Base-by-base conservation (phyloP, 305 asterid species). In the Caryopteris hybrid region DNA sequence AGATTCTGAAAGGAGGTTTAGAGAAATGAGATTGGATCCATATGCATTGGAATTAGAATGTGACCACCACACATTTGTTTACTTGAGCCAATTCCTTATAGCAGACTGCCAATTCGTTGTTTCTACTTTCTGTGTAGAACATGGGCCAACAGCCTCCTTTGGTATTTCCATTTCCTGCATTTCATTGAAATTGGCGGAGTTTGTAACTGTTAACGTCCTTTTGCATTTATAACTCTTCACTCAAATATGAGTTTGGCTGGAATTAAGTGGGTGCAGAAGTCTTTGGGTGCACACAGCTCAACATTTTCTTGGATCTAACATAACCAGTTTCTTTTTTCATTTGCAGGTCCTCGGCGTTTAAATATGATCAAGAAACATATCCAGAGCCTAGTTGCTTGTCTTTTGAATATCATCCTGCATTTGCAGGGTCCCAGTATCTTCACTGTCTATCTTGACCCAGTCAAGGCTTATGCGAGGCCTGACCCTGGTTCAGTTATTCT, bases 401-500 rank as follows among this genome's bases (percentile, higher is more conserved):
- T 90, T 68, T 83, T 88, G 83, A 93, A 87, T 67, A 41, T 87
- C 81, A 75, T 88, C 74, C 77, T 88, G 73, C 96, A 90, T 81
- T 78, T 93, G 80, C 96, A 85, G 76, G 92, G 89, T 50, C 94
- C 91, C 25, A 41, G 61, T 61, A 78, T 87, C 73, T 93, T 88
- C 85, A 77, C 20, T 56, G 75, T 48, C 68, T 67, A 47, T 54
- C 74, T 50, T 14, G 72, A 82, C 66, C 73, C 80, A 46, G 36
- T 21, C 56, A 74, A 81, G 66, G 73, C 70, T 74, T 47, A 55
- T 58, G 45, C 72, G 39, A 45, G 58, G 61, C 97, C 96, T 34
- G 92, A 90, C 86, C 77, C 97, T 69, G 99, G 96, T 25, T 81
- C 95, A 10, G 86, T 84, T 66, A 57, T 87, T 72, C 95, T 85